phyloP scores from a whole-genome alignment of 441 rosid species.

The Adansonia madagascariensis region DNA sequence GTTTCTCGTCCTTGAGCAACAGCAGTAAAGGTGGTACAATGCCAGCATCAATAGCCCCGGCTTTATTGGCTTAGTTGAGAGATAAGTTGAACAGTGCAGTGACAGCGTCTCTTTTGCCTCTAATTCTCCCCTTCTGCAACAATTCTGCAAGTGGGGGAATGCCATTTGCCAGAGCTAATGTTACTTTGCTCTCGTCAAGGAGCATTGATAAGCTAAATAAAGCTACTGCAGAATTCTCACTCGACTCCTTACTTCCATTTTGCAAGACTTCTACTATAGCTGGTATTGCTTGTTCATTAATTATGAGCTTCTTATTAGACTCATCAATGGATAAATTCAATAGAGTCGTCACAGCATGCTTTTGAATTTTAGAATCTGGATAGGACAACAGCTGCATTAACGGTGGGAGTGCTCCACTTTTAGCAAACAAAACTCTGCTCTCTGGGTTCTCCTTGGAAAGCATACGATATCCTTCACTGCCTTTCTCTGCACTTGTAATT shows the following conservation, averaged over 20 bases:
- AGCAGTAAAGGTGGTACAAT: conserved; percentile 51
- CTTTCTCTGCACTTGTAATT: conserved; percentile 46
- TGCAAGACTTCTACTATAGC: conserved; percentile 11
- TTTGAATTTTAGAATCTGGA: conserved; percentile 65
- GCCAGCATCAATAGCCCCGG: conserved; percentile 67
- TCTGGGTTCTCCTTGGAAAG: conserved; percentile 66
- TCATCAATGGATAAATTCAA: conserved; percentile 66
- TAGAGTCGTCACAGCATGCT: conserved; percentile 66
- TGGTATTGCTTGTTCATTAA: conserved; percentile 46
- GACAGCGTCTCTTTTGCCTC: conserved; percentile 75
- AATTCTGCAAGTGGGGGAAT: conserved; percentile 22
- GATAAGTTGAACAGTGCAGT: conserved; percentile 72
- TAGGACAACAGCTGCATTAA: conserved; percentile 55
- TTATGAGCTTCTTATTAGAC: conserved; percentile 56
- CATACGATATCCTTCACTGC: conserved; percentile 61
- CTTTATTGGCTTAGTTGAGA: conserved; percentile 62
- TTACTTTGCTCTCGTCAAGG: conserved; percentile 62
- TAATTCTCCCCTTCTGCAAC: conserved; percentile 54
- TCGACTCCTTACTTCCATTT: conserved; percentile 59
- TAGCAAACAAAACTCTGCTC: conserved; percentile 57
- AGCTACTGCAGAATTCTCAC: conserved; percentile 85
- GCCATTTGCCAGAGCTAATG: conserved; percentile 24
- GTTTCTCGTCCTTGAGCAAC: conserved; percentile 48
- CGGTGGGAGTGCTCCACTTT: conserved; percentile 50
- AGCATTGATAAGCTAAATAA: conserved; percentile 83